Evolutionary conservation across 345 rosid species (phyloP).

Genomic region (Gossypium thurberi): DNA sequence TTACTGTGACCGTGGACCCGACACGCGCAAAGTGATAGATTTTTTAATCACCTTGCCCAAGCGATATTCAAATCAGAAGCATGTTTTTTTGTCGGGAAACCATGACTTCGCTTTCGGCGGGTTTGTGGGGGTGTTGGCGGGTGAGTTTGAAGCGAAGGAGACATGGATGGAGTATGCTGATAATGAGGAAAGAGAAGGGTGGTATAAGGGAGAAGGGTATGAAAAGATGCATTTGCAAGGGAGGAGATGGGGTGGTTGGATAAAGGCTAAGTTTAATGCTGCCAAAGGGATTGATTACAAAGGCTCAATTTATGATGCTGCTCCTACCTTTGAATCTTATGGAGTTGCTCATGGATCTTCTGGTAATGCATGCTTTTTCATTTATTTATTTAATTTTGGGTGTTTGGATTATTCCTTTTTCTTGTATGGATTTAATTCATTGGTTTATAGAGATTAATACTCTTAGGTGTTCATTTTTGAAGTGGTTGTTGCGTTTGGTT

Average conservation of each 20-base stretch:
- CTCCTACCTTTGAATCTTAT: conserved; percentile 63
- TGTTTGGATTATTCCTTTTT: background rate
- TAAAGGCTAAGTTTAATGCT: conserved; percentile 35
- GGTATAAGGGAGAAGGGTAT: conserved; percentile 61
- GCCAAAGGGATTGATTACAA: conserved; percentile 39
- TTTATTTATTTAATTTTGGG: background rate
- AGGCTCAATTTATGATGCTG: conserved; percentile 78
- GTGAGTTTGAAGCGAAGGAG: conserved; percentile 41
- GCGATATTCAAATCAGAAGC: conserved; percentile 48
- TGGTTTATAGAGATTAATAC: background rate
- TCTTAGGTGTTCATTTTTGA: background rate
- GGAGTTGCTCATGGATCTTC: conserved; percentile 82
- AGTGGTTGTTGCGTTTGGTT: background rate
- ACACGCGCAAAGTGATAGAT: conserved; percentile 54
- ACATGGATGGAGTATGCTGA: conserved; percentile 55
- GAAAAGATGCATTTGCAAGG: conserved; percentile 71
- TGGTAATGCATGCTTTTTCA: conserved; percentile 34
- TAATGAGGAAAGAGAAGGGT: conserved; percentile 67
- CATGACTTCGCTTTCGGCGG: conserved; percentile 76
- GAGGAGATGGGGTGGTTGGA: conserved; percentile 68
- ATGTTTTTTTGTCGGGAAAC: conserved; percentile 62
- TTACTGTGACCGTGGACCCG: conserved; percentile 85
- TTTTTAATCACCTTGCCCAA: conserved; percentile 47
- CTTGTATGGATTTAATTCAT: background rate
- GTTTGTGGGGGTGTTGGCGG: conserved; percentile 51